phyloP scores from a whole-genome alignment of 2,329 filamentous ascomycete species.

The Ophiostoma himal-ulmi region DNA sequence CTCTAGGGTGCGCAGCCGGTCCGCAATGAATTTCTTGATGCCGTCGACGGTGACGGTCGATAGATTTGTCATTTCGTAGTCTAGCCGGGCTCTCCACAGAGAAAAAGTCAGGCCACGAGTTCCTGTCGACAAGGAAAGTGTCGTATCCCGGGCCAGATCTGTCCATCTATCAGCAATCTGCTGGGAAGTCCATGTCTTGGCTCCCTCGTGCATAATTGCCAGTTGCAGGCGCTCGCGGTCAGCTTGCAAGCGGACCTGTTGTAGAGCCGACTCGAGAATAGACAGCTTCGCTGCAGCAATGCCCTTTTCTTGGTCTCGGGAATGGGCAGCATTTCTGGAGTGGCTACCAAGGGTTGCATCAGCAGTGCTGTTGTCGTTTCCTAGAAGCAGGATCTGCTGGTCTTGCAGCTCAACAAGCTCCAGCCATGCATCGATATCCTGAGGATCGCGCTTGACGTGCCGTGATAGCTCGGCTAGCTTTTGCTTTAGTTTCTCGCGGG shows the following conservation, averaged over 20 bases:
- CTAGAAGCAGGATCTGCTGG: constrained; percentile 42
- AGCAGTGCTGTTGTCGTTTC: constrained; percentile 35
- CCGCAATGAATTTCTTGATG: constrained; percentile 53
- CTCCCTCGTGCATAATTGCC: constrained; percentile 66
- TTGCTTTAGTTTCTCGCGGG: constrained; percentile 7
- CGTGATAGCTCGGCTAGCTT: constrained; percentile 48
- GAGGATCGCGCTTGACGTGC: constrained; percentile 58
- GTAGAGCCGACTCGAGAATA: constrained; percentile 71
- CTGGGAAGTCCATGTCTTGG: constrained; percentile 64
- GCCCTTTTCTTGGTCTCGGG: constrained; percentile 58
- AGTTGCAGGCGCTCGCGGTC: constrained; percentile 58
- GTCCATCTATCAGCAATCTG: constrained; percentile 61
- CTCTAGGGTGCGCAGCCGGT: constrained; percentile 46
- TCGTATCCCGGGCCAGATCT: constrained; percentile 30
- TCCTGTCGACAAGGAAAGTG: constrained; percentile 28
- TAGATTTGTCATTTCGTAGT: constrained; percentile 66
- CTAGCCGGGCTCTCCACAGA: constrained; percentile 68
- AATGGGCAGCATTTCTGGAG: constrained; percentile 29
- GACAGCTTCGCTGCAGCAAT: constrained; percentile 74
- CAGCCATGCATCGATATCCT: constrained; percentile 68
- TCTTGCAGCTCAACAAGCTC: constrained; percentile 75
- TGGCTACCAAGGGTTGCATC: neutral
- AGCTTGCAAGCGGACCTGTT: constrained; percentile 42
- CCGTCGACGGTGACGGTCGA: constrained; percentile 62
- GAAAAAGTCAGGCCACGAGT: constrained; percentile 49